A percentile compares a stretch with the other conserved stretches of the same genome.
Evolutionary conservation across 2,329 filamentous ascomycete genomes (phyloP).

Genomic region (Cladosporium halotolerans): DNA sequence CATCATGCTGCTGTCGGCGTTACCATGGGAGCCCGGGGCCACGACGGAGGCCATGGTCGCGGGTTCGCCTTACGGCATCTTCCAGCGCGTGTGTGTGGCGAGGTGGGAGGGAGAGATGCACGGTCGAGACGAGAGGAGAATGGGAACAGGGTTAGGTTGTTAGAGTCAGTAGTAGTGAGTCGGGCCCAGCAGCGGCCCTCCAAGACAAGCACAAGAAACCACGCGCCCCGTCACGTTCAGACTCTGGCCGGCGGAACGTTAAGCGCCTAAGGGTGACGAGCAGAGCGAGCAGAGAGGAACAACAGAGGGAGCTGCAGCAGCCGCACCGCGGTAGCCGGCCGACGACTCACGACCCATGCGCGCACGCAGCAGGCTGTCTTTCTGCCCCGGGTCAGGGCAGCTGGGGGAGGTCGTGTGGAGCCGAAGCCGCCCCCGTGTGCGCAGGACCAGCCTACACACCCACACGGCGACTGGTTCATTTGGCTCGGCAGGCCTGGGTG

Average conservation of each 20-base stretch:
- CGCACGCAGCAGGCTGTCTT: too few species aligned
- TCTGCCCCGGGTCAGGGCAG: constrained; percentile 4
- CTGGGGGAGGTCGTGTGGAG: constrained; percentile 8
- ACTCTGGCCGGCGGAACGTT: constrained; percentile 11
- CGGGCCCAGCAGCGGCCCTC: background rate
- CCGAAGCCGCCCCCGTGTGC: constrained; percentile 4
- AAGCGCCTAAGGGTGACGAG: constrained; percentile 1
- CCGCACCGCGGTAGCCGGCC: background rate
- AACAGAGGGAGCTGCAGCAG: background rate
- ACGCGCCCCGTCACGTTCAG: constrained; percentile 6
- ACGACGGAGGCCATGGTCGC: constrained; percentile 13
- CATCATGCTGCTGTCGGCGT: constrained; percentile 40
- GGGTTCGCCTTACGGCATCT: constrained; percentile 6
- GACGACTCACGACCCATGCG: constrained; percentile 2
- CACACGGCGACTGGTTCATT: background rate
- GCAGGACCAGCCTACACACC: background rate
- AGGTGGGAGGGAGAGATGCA: background rate
- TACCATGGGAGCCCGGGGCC: constrained; percentile 11
- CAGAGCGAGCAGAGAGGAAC: background rate
- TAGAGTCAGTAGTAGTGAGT: background rate
- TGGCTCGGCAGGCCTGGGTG: constrained; percentile 6
- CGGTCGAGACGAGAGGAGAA: background rate
- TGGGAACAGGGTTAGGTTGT: background rate
- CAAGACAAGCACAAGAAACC: background rate
- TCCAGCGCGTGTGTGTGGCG: background rate